Conservation (phyloP, 2,329 filamentous ascomycete genomes). For the Monilinia aucupariae region DNA sequence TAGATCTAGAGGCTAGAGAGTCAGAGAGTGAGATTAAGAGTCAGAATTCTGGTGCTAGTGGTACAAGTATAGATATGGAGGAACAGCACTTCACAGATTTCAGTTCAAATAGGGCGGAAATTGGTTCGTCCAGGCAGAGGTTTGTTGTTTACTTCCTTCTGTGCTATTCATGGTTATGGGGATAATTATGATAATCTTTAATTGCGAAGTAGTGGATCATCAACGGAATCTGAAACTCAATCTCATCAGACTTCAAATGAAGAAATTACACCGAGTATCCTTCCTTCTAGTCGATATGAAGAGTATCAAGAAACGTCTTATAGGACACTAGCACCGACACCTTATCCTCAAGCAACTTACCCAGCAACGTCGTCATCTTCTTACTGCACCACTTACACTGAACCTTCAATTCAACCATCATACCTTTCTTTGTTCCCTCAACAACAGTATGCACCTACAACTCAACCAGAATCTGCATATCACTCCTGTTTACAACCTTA, state of each 20-base stretch:
- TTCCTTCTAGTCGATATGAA: not conserved
- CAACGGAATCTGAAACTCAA: not conserved
- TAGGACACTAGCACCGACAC: not conserved
- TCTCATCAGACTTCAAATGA: not conserved
- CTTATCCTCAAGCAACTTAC: no score
- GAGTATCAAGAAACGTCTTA: not conserved
- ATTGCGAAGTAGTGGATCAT: not conserved
- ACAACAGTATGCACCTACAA: not conserved
- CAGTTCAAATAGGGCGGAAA: conserved; percentile 1
- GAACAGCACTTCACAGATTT: conserved; percentile 1
- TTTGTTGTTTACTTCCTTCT: not conserved
- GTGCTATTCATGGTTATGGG: not conserved
- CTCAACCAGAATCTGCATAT: not conserved
- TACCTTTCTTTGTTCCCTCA: not conserved
- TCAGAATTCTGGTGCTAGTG: not conserved
- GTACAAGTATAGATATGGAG: conserved; percentile 1
- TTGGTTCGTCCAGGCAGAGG: conserved; percentile 4
- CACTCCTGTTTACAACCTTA: not conserved
- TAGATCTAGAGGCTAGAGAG: not conserved
- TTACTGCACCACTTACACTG: not conserved
- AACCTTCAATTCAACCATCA: not conserved
- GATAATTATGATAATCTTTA: not conserved
- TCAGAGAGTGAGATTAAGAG: not conserved
- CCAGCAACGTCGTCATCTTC: not conserved
- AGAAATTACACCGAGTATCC: not conserved